Conservation (phyloP, 768 basidiomycete species). For the Hebeloma cylindrosporum region DNA sequence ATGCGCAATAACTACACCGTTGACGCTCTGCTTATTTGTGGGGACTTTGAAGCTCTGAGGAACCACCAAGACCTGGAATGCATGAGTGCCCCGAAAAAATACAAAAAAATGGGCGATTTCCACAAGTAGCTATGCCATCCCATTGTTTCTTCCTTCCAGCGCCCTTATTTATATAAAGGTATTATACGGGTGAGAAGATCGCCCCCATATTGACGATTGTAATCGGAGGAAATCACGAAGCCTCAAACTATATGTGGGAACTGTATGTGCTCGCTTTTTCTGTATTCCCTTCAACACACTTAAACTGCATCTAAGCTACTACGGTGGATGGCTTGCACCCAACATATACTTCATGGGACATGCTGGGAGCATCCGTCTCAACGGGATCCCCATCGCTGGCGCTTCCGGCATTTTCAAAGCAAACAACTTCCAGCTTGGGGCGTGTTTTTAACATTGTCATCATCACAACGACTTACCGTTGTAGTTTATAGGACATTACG, state of each 20-base stretch:
- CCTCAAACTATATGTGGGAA: conserved; percentile 96
- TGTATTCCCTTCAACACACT: neutral
- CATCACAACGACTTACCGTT: neutral
- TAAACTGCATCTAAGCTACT: no score
- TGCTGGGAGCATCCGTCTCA: conserved; percentile 85
- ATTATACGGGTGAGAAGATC: conserved; percentile 80
- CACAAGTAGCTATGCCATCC: conserved; percentile 61
- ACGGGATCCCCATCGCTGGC: conserved; percentile 89
- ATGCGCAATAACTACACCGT: conserved; percentile 60
- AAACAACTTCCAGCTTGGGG: conserved; percentile 72
- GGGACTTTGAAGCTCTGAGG: conserved; percentile 93
- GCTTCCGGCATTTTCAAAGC: conserved; percentile 89
- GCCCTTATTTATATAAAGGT: conserved; percentile 46
- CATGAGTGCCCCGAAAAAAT: conserved; percentile 92
- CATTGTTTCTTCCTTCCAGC: conserved; percentile 3
- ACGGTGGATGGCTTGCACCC: conserved; percentile 95
- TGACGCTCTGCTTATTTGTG: conserved; percentile 88
- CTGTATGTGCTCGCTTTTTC: conserved; percentile 57
- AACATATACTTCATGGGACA: conserved; percentile 96
- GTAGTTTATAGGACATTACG: conserved; percentile 65
- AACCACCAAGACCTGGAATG: conserved; percentile 82
- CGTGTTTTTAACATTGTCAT: conserved; percentile 10
- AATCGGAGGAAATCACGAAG: conserved; percentile 98
- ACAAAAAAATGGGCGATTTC: conserved; percentile 81
- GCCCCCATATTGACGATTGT: conserved; percentile 90